Evolutionary conservation across 176 grass and related monocot species (phyloP), one percentile per base, ranked within the genome.

Genomic region (Elymus sibiricus): DNA sequence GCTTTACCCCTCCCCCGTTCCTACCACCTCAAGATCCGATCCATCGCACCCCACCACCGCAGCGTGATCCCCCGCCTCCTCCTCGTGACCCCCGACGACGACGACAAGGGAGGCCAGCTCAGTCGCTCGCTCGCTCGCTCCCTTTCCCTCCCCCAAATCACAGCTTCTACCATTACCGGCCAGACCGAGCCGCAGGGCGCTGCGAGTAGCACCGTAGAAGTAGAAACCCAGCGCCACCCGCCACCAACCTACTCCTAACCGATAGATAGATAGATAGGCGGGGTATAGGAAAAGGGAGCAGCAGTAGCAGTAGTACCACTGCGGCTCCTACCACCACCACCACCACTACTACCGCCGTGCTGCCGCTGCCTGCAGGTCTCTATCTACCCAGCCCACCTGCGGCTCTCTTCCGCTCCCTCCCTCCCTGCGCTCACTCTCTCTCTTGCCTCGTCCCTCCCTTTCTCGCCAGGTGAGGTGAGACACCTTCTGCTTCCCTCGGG

Each of bases 21-120:
- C 89, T 69, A 79, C 89, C 68, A 37, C 80, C 17, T 16, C 85
- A 80, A 85, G 85, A 91, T 91, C 89, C 62, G 81, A 88, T 91
- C 85, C 82, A 74, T 39, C 37, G 35, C 68, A n/a, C 37, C 47
- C 77, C 60, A 43, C 59, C 16, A 2, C 61, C 22, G 24, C 56
- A 76, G 46, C 55, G 74, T 53, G 31, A 84, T 28, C 43, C n/a
- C 29, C 49, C 70, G 77, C n/a, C 62, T 43, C 29, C 35, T 27
- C 78, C 84, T 79, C 84, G 80, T 87, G 80, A 87, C 56, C 80
- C 80, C 85, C 70, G 85, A 49, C 85, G 79, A 55, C 83, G 82
- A 75, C 87, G 79, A 83, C 68, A 53, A 84, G 38, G 14, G 59
- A 5, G 25, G 35, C 43, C 89, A 80, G 59, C 80, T 79, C 89